Evolutionary conservation across 2,329 filamentous ascomycete species (phyloP).

Genomic region (Coniochaeta ligniaria): DNA sequence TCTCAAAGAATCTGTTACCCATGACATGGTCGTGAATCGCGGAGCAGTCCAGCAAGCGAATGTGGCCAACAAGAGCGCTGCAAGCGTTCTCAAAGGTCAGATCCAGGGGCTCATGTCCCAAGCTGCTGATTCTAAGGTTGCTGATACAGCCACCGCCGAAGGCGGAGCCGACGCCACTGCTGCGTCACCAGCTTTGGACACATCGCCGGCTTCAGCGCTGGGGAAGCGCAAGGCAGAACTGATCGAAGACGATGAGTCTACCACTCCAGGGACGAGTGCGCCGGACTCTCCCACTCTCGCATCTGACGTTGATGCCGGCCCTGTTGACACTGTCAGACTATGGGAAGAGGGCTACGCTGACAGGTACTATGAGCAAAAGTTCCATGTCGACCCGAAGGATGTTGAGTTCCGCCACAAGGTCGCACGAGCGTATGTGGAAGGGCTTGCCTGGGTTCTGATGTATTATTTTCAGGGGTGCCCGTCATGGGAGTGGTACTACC

Average conservation of each 20-base stretch:
- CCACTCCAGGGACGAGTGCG: conserved; percentile 49
- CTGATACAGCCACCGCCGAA: conserved; percentile 2
- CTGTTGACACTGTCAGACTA: conserved; percentile 74
- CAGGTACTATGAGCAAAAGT: conserved; percentile 96
- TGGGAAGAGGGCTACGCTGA: conserved; percentile 97
- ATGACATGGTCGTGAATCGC: conserved; percentile 82
- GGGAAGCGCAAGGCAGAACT: conserved; percentile 70
- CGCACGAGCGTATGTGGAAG: conserved; percentile 86
- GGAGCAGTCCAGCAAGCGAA: conserved; percentile 61
- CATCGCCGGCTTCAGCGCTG: conserved; percentile 17
- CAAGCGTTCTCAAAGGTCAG: conserved; percentile 77
- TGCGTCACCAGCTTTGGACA: conserved; percentile 13
- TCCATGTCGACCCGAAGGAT: conserved; percentile 74
- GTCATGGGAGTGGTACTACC: conserved; percentile 99
- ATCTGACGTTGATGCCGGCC: conserved; percentile 50
- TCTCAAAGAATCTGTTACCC: conserved; percentile 50
- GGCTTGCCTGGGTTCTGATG: conserved; percentile 86
- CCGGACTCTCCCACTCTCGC: conserved; percentile 36
- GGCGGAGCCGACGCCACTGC: conserved; percentile 6
- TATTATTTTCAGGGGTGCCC: conserved; percentile 99
- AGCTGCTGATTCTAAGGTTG: conserved; percentile 3
- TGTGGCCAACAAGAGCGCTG: conserved; percentile 87
- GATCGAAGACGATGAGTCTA: conserved; percentile 53
- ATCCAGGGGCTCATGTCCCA: conserved; percentile 45
- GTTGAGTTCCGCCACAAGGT: conserved; percentile 83